Evolutionary conservation across 768 basidiomycete genomes (phyloP), one percentile per base, ranked within the genome.

Genomic region (Amanita inopinata): DNA sequence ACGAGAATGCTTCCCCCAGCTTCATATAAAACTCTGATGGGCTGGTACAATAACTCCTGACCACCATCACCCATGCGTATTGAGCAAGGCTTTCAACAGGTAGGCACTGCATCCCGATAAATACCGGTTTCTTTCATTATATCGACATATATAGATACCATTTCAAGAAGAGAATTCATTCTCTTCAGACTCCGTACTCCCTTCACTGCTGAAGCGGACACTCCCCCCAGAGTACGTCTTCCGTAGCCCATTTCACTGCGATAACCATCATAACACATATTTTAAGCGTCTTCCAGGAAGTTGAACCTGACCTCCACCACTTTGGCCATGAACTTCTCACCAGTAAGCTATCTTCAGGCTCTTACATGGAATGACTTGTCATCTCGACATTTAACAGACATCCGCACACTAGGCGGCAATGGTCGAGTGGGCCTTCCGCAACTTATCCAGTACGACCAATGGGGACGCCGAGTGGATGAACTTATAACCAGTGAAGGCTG

Each of bases 401-500:
- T 83, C 35, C 74, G 79, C 15, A 59, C 63, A 1, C 55, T 83
- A 34, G 67, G 65, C n/a, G 55, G 57, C n/a, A 63, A 62, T 24
- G 55, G 51, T 18, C 68, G 66, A 15, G 62, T 71, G 1, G 53
- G 58, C 2, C 71, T 72, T 14, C 78, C 81, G 0, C 63, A 56
- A 7, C 57, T 88, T 15, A 67, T 66, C 0, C 86, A 87, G 56
- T 88, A 84, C 53, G 68, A 86, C 51, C 77, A 84, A 49, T 87
- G 77, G 78, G 84, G 84, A 0, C 73, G 78, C 8, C 57, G 70
- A 17, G 61, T 85, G 5, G 84, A 89, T 55, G 58, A 62, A 3
- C 69, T 90, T 0, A 65, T 76, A 28, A 84, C 82, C 1, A 80
- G 78, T 12, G 82, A 85, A 53, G 81, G 76, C 0, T 89, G 85